A percentile compares a stretch with the other conserved stretches of the same genome.
Conservation (phyloP, 441 rosid genomes). For the Eruca vesicaria region DNA sequence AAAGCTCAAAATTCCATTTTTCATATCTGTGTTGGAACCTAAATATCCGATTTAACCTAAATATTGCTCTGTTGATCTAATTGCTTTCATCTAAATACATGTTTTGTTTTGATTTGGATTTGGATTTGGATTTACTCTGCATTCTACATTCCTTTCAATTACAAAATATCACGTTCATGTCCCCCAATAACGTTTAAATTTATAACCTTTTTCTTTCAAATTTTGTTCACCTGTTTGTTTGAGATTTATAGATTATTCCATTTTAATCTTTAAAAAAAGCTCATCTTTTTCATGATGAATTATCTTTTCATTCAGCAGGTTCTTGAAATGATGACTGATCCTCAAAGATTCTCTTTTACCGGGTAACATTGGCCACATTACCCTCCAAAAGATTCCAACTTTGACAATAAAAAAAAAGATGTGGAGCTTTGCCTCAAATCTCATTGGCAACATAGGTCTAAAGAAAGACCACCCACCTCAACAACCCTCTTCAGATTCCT, state of each 20-base stretch:
- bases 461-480: neutral
- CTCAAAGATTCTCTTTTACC: neutral
- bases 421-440: neutral
- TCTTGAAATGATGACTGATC: neutral
- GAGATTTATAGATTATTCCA: neutral
- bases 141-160: no score
- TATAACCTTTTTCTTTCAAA: no score
- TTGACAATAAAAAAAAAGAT: neutral
- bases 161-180: no score
- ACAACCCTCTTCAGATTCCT: neutral
- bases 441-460: neutral
- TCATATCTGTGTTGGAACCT: neutral
- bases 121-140: no score
- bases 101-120: no score
- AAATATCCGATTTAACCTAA: neutral
- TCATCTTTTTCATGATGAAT: neutral
- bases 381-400: neutral
- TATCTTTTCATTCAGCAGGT: neutral
- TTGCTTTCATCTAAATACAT: neutral
- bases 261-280: neutral
- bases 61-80: neutral
- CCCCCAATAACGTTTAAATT: no score
- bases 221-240: no score
- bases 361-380: neutral
- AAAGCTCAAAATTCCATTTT: neutral